These are phyloP conservation scores for Leptographium lundbergii DNA, from an alignment of 2,329 filamentous ascomycete species.

Conservation along the genomic window DNA sequence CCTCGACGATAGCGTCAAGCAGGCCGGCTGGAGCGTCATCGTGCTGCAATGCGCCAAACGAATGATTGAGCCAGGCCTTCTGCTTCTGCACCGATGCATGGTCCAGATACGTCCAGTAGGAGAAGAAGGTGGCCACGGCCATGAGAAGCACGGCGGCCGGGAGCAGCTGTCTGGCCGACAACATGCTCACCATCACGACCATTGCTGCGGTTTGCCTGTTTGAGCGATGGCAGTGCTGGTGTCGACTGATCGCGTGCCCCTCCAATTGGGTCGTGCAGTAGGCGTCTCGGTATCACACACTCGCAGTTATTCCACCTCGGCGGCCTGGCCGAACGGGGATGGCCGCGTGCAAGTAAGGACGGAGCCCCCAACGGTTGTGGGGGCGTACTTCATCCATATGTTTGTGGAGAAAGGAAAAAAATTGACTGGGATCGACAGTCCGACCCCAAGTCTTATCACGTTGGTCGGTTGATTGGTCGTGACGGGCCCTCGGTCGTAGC, in stretches of 20 bases:
- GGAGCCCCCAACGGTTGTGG: background rate
- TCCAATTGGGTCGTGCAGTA: too few species aligned
- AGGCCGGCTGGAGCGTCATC: background rate
- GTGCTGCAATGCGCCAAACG: background rate
- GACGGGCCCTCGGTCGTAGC: background rate
- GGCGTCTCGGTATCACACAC: too few species aligned
- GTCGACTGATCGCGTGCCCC: background rate
- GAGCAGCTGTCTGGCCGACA: background rate
- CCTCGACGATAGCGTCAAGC: background rate
- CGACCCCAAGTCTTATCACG: background rate
- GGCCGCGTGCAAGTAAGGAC: background rate
- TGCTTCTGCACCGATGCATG: background rate
- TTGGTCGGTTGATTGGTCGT: background rate
- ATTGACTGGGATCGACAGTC: background rate
- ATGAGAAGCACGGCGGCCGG: background rate
- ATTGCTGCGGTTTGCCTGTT: background rate
- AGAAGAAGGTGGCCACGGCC: background rate
- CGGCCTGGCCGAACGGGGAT: too few species aligned
- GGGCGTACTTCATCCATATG: background rate
- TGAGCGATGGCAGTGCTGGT: background rate
- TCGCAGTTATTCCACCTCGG: too few species aligned
- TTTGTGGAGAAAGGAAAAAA: background rate
- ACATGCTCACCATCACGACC: background rate
- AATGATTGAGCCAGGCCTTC: background rate
- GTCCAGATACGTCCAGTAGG: background rate